Conservation (phyloP, 352 stramenopile species). For the Phytophthora sp. region DNA sequence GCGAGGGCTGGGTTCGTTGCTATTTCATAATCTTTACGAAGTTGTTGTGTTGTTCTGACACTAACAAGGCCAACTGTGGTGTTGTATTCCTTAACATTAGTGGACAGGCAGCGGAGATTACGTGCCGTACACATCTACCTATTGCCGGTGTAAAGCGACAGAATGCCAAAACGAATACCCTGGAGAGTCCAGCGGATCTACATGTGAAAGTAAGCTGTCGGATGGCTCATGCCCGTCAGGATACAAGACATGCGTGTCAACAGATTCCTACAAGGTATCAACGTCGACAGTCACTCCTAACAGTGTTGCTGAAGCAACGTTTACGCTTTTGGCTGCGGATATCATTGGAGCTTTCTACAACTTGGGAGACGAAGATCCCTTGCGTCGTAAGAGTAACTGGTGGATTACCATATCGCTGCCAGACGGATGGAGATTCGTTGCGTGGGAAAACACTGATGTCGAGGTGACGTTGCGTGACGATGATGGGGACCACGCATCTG, state of each 20-base stretch:
- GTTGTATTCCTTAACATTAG: conserved; percentile 13
- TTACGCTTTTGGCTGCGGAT: conserved; percentile 76
- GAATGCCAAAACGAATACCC: conserved; percentile 80
- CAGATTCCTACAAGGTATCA: conserved; percentile 75
- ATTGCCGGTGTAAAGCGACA: conserved; percentile 66
- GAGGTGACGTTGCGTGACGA: conserved; percentile 52
- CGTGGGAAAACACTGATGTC: conserved; percentile 62
- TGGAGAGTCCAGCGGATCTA: conserved; percentile 40
- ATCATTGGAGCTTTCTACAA: conserved; percentile 79
- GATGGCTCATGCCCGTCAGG: conserved; percentile 60
- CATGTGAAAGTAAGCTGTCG: conserved; percentile 52
- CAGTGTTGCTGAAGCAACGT: conserved; percentile 68
- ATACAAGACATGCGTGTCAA: conserved; percentile 76
- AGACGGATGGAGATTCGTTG: conserved; percentile 69
- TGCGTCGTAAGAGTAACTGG: conserved; percentile 57
- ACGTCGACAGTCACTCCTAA: conserved; percentile 61
- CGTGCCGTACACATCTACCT: conserved; percentile 62
- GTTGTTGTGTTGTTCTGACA: neutral
- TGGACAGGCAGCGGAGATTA: conserved; percentile 18
- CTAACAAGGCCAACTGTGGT: conserved; percentile 2
- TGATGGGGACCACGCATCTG: conserved; percentile 11
- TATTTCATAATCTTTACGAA: neutral
- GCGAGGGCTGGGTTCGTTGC: conserved; percentile 22
- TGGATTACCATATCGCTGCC: conserved; percentile 78
- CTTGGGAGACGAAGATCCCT: conserved; percentile 57